Evolutionary conservation across 768 basidiomycete species (phyloP).

Genomic region (Aureoboletus auriporus): DNA sequence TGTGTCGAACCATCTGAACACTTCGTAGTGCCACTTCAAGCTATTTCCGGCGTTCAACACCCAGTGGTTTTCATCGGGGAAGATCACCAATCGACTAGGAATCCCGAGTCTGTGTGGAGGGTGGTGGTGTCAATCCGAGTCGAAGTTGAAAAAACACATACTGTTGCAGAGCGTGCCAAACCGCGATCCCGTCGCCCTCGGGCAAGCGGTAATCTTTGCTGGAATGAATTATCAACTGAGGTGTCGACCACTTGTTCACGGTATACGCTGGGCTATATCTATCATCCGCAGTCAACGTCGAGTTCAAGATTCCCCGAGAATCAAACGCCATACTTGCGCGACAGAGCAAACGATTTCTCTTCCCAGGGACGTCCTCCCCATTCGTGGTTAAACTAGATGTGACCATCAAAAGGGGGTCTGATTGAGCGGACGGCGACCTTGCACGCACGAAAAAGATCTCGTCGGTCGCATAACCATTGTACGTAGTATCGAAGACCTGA

Average conservation of each 20-base stretch:
- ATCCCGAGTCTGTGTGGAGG: constrained; percentile 50
- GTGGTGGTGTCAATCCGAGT: not conserved
- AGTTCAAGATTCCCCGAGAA: not conserved
- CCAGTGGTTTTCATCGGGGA: constrained; percentile 94
- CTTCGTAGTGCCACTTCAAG: constrained; percentile 93
- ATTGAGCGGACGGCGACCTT: not conserved
- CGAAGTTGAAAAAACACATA: constrained; percentile 34
- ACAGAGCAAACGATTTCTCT: constrained; percentile 45
- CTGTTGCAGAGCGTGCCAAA: constrained; percentile 85
- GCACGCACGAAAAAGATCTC: constrained; percentile 82
- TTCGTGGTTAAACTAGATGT: constrained; percentile 77
- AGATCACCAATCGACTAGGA: constrained; percentile 74
- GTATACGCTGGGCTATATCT: constrained; percentile 80
- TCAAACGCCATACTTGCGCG: constrained; percentile 45
- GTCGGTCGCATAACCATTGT: constrained; percentile 87
- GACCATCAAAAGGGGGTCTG: not conserved
- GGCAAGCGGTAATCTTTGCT: constrained; percentile 87
- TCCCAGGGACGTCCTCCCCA: constrained; percentile 86
- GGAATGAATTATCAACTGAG: constrained; percentile 80
- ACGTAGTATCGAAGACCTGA: constrained; percentile 71
- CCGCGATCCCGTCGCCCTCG: constrained; percentile 78
- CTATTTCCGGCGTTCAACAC: constrained; percentile 79
- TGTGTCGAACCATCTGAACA: constrained; percentile 84
- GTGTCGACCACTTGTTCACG: constrained; percentile 82
- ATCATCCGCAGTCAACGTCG: not conserved